Conservation (phyloP, 1,284 basidiomycete species). For the Trametes hirsuta region DNA sequence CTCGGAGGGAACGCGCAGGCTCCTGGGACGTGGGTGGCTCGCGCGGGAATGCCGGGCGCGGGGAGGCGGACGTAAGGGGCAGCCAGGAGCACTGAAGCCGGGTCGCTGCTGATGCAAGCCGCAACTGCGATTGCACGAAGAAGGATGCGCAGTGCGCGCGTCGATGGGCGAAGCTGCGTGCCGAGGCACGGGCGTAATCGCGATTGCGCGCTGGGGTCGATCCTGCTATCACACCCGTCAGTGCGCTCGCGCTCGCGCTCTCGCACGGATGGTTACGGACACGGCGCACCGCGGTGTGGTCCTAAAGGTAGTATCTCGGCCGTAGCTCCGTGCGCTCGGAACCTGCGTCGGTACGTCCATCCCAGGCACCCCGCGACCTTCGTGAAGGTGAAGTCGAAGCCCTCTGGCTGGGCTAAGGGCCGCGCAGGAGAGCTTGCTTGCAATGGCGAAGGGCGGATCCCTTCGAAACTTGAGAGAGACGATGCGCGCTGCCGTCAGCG, state of each 20-base stretch:
- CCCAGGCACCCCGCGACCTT: not conserved
- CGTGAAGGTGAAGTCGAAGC: not conserved
- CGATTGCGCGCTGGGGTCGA: too few species aligned
- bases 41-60: not conserved
- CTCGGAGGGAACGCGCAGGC: slow-evolving; percentile 13
- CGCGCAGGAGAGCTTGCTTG: not conserved
- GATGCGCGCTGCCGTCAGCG: not conserved
- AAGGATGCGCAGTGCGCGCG: not conserved
- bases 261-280: not conserved
- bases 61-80: slow-evolving; percentile 2
- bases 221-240: too few species aligned
- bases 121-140: too few species aligned
- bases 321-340: slow-evolving; percentile 2
- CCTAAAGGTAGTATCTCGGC: not conserved
- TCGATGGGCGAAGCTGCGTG: not conserved
- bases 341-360: not conserved
- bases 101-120: not conserved
- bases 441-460: not conserved
- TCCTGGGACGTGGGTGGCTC: not conserved
- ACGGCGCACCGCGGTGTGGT: not conserved
- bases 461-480: not conserved
- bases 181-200: not conserved
- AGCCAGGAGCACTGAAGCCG: slow-evolving; percentile 3
- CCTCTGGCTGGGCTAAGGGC: not conserved
- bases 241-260: too few species aligned